Percentiles rank a stretch among this genome's conserved stretches.
Evolutionary conservation across 2,329 filamentous ascomycete genomes (phyloP).

Genomic region (Colletotrichum euphorbiae): DNA sequence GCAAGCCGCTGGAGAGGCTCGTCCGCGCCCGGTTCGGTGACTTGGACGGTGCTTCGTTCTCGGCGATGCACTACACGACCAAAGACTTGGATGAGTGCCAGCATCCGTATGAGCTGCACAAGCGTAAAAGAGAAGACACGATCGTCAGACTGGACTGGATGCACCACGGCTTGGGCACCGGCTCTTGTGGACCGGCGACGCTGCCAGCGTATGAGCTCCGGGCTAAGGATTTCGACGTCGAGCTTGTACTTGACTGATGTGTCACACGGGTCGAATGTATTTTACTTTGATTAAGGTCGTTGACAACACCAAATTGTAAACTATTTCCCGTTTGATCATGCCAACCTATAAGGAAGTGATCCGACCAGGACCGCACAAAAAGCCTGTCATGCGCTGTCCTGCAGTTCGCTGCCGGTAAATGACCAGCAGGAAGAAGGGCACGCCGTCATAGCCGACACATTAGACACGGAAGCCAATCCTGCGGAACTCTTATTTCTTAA

Average conservation of each 20-base stretch:
- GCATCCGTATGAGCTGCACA: slow-evolving; percentile 71
- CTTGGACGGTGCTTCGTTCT: slow-evolving; percentile 66
- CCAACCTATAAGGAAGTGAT: fast-evolving
- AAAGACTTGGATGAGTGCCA: slow-evolving; percentile 63
- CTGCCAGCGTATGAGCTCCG: slow-evolving; percentile 59
- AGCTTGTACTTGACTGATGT: slow-evolving; percentile 57
- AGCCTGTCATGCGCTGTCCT: background rate
- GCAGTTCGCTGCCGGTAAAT: background rate
- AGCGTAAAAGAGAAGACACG: slow-evolving; percentile 60
- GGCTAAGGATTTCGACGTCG: slow-evolving; percentile 56
- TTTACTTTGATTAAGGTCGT: background rate
- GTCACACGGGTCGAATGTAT: background rate
- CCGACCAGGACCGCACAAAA: background rate
- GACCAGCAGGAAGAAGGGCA: too few species aligned
- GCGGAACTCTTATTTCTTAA: too few species aligned
- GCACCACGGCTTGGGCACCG: slow-evolving; percentile 73
- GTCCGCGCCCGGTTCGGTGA: slow-evolving; percentile 59
- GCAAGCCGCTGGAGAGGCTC: slow-evolving; percentile 43
- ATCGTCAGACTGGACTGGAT: slow-evolving; percentile 69
- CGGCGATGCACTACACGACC: slow-evolving; percentile 66
- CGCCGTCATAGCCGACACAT: too few species aligned
- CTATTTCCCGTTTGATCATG: background rate
- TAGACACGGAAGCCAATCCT: too few species aligned
- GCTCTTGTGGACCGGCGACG: slow-evolving; percentile 70
- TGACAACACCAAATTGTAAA: slow-evolving; percentile 12